A percentile compares a stretch with the other conserved stretches of the same genome.
These are phyloP conservation scores for Trichoderma reesei DNA, from an alignment of 495 filamentous ascomycete species.

Conservation along the genomic window DNA sequence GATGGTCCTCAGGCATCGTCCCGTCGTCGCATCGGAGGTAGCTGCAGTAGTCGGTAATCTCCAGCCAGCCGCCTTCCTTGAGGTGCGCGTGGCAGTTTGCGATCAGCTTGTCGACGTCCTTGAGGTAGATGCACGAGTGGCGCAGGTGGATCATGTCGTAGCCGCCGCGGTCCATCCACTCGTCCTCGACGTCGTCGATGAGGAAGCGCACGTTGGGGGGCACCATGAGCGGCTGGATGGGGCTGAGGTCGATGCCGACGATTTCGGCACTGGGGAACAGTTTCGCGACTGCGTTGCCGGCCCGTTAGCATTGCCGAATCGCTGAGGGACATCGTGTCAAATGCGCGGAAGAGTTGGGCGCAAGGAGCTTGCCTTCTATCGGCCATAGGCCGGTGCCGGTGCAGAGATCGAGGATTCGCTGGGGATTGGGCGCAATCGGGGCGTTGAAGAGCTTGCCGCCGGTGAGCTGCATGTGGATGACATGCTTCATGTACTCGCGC, in stretches of 20 bases:
- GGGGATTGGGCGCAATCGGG: constrained; percentile 29
- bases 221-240: constrained; percentile 49
- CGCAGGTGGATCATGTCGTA: constrained; percentile 43
- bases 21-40: constrained; percentile 23
- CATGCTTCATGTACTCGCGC: constrained; percentile 45
- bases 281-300: constrained; percentile 27
- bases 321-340: too few relatives aligned
- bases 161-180: constrained; percentile 39
- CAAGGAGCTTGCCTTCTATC: constrained; percentile 18
- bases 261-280: constrained; percentile 41
- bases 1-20: constrained; percentile 14
- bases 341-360: too few relatives aligned
- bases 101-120: constrained; percentile 37
- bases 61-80: constrained; percentile 43
- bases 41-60: constrained; percentile 35
- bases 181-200: constrained; percentile 51
- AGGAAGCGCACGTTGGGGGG: constrained; percentile 52
- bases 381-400: constrained; percentile 57
- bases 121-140: constrained; percentile 36
- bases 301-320: neutral
- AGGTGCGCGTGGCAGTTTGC: constrained; percentile 25
- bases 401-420: constrained; percentile 47
- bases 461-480: neutral
- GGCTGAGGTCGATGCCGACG: constrained; percentile 56
- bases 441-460: constrained; percentile 28